Evolutionary conservation across 306 rosid genomes (phyloP).

Genomic region (Astragalus glycyphyllos): DNA sequence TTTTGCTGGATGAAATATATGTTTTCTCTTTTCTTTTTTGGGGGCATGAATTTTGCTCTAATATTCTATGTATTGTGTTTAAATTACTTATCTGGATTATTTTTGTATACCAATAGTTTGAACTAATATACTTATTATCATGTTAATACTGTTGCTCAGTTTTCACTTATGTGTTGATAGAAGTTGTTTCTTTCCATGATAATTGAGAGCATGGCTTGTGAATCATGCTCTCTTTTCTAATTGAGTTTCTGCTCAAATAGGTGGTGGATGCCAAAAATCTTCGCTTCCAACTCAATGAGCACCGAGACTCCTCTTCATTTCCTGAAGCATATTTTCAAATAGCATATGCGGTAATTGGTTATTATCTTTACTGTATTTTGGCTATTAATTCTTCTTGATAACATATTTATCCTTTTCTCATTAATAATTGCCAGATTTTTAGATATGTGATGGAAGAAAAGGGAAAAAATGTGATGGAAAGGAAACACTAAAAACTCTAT

Average conservation of each 20-base stretch:
- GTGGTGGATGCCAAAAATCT: conserved; percentile 94
- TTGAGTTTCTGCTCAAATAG: conserved; percentile 49
- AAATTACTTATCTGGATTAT: background rate
- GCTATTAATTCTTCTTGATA: background rate
- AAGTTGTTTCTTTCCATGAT: conserved; percentile 27
- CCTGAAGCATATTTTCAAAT: conserved; percentile 89
- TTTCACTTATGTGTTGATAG: conserved; percentile 22
- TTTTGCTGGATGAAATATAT: conserved; percentile 5
- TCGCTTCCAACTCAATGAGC: conserved; percentile 74
- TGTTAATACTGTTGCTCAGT: background rate
- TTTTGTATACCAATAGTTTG: background rate
- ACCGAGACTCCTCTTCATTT: conserved; percentile 68
- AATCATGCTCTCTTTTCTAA: conserved; percentile 25
- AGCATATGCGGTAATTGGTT: conserved; percentile 82
- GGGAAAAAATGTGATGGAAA: background rate
- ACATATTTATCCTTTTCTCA: background rate
- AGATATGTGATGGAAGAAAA: background rate
- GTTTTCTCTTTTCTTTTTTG: background rate
- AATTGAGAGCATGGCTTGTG: conserved; percentile 1
- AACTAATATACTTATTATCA: background rate
- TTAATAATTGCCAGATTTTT: conserved; percentile 13
- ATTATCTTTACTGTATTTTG: conserved; percentile 23
- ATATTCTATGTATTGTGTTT: background rate
- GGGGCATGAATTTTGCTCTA: background rate
- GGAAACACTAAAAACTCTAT: conserved; percentile 16